phyloP scores from a whole-genome alignment of 2,329 filamentous ascomycete species.

The Dendrostoma leiphaemia region DNA sequence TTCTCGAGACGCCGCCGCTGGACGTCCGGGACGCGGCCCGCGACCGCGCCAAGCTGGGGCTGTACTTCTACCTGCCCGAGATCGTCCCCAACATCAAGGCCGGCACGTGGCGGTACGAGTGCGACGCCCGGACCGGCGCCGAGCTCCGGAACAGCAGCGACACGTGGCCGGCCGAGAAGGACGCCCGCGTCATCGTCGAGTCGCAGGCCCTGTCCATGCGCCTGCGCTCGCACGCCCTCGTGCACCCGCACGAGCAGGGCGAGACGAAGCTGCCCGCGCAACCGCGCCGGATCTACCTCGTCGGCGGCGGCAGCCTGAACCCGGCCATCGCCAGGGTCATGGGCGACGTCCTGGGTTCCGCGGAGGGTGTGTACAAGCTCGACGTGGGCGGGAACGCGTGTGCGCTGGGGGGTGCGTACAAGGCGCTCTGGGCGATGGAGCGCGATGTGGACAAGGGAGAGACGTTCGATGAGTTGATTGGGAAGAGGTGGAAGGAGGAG shows the following conservation, averaged over 20 bases:
- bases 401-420: conserved; percentile 90
- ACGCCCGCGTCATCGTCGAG: conserved; percentile 86
- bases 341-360: conserved; percentile 83
- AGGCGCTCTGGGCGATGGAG: conserved; percentile 90
- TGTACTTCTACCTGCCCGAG: conserved; percentile 95
- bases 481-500: conserved; percentile 79
- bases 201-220: conserved; percentile 92
- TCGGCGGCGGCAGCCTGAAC: conserved; percentile 89
- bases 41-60: conserved; percentile 74
- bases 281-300: conserved; percentile 86
- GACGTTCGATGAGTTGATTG: conserved; percentile 87
- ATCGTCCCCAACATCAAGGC: conserved; percentile 88
- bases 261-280: conserved; percentile 65
- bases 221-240: conserved; percentile 76
- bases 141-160: conserved; percentile 37
- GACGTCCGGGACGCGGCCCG: conserved; percentile 49
- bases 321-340: conserved; percentile 81
- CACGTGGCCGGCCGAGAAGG: conserved; percentile 58
- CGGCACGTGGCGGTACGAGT: conserved; percentile 82
- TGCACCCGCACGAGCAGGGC: conserved; percentile 49
- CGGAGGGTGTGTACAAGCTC: conserved; percentile 87
- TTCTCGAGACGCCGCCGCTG: conserved; percentile 67
- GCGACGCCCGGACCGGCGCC: conserved; percentile 50
- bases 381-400: conserved; percentile 96
- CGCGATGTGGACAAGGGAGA: conserved; percentile 54